A percentile compares a stretch with the other conserved stretches of the same genome.
Evolutionary conservation across 2,329 filamentous ascomycete species (phyloP).

Genomic region (Hypoxylon rubiginosum): DNA sequence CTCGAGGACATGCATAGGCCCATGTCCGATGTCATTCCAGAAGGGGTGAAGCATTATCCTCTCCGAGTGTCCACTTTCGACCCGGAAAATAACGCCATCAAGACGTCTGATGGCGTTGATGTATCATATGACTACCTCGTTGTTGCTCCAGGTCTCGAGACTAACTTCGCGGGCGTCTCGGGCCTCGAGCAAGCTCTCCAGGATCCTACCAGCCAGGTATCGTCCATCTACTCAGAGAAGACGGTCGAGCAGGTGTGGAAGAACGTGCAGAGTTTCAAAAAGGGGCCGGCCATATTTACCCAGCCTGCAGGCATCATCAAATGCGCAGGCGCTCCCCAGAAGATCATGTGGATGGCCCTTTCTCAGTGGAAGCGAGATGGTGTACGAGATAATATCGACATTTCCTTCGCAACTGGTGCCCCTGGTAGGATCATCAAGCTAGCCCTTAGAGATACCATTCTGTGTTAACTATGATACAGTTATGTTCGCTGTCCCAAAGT

Average conservation of each 20-base stretch:
- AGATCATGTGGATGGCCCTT: slow-evolving; percentile 58
- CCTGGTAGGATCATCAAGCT: slow-evolving; percentile 39
- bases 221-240: slow-evolving; percentile 56
- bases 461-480: slow-evolving; percentile 41
- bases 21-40: slow-evolving; percentile 50
- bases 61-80: slow-evolving; percentile 52
- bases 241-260: slow-evolving; percentile 54
- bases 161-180: slow-evolving; percentile 53
- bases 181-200: slow-evolving; percentile 54
- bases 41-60: slow-evolving; percentile 54
- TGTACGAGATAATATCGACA: slow-evolving; percentile 50
- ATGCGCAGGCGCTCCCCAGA: slow-evolving; percentile 57
- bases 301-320: slow-evolving; percentile 57
- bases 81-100: slow-evolving; percentile 54
- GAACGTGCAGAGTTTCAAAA: slow-evolving; percentile 54
- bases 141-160: slow-evolving; percentile 55
- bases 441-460: not conserved
- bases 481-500: slow-evolving; percentile 58
- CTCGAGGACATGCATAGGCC: slow-evolving; percentile 49
- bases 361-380: slow-evolving; percentile 55
- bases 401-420: slow-evolving; percentile 54
- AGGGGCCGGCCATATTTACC: slow-evolving; percentile 55
- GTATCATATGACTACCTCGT: slow-evolving; percentile 56
- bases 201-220: slow-evolving; percentile 52
- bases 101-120: slow-evolving; percentile 53